These are phyloP conservation scores for Trichoderma harzianum DNA, from an alignment of 2,329 filamentous ascomycete genomes.

Conservation along the genomic window DNA sequence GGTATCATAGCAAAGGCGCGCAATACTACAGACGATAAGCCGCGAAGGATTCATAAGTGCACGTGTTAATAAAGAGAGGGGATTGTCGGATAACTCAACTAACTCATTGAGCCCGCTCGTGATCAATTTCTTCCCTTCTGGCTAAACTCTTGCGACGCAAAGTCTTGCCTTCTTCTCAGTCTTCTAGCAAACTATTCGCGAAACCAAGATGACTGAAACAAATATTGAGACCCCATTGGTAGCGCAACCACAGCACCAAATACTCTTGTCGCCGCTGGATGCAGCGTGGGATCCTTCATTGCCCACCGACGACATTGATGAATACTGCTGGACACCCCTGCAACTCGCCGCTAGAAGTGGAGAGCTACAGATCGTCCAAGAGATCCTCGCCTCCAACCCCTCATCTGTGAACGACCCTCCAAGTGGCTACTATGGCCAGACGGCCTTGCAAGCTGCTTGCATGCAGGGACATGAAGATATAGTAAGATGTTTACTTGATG, in stretches of 20 bases:
- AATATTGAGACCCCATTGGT: background rate
- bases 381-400: conserved; percentile 26
- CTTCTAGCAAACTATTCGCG: background rate
- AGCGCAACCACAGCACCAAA: background rate
- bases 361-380: conserved; percentile 26
- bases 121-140: background rate
- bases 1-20: background rate
- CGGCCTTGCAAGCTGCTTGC: conserved; percentile 37
- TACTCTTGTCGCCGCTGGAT: background rate
- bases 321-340: conserved; percentile 30
- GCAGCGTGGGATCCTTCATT: conserved; percentile 11
- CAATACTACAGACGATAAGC: background rate
- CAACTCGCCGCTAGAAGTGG: conserved; percentile 34
- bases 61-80: background rate
- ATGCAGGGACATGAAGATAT: conserved; percentile 25
- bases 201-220: background rate
- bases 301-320: conserved; percentile 6
- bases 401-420: conserved; percentile 33
- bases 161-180: background rate
- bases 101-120: background rate
- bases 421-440: conserved; percentile 34
- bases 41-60: background rate
- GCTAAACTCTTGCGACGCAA: background rate
- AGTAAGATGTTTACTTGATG: conserved; percentile 29
- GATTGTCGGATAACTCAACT: background rate